phyloP scores from a whole-genome alignment of 78 protist species.

The Dictyostelium intermedium region DNA sequence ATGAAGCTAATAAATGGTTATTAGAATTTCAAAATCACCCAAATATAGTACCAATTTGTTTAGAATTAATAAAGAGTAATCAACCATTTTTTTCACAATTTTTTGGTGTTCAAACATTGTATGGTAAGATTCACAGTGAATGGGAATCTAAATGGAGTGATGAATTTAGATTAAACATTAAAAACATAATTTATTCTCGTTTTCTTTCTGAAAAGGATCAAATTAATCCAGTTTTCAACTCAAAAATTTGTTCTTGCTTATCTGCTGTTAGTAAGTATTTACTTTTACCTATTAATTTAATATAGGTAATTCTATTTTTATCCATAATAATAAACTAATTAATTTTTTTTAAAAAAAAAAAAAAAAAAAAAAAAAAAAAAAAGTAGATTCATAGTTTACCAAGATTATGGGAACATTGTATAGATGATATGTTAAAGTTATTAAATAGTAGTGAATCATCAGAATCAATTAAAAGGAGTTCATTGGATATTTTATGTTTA shows the following conservation, averaged over 20 bases:
- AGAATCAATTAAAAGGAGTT: background rate
- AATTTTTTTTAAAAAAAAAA: too few relatives aligned
- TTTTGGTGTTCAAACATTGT: constrained; percentile 66
- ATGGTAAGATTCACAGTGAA: constrained; percentile 44
- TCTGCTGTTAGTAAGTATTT: constrained; percentile 39
- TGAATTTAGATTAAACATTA: constrained; percentile 21
- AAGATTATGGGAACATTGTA: constrained; percentile 41
- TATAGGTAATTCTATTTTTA: background rate
- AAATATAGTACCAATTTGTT: constrained; percentile 31
- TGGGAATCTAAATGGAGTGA: constrained; percentile 72
- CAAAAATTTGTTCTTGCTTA: constrained; percentile 44
- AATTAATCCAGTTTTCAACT: background rate
- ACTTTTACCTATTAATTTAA: too few relatives aligned
- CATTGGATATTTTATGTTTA: constrained; percentile 32
- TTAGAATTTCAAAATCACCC: constrained; percentile 45
- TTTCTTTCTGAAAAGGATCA: constrained; percentile 13
- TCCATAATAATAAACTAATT: background rate
- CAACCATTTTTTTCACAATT: constrained; percentile 55
- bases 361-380: background rate
- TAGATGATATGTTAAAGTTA: constrained; percentile 12
- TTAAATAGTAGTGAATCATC: constrained; percentile 6
- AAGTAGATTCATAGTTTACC: constrained; percentile 43
- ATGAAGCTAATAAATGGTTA: constrained; percentile 74
- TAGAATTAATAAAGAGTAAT: constrained; percentile 31
- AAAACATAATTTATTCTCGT: constrained; percentile 1